Percentiles rank a stretch among this genome's conserved stretches.
Conservation (phyloP, 257 asterid genomes). For the Eustoma russellianum region DNA sequence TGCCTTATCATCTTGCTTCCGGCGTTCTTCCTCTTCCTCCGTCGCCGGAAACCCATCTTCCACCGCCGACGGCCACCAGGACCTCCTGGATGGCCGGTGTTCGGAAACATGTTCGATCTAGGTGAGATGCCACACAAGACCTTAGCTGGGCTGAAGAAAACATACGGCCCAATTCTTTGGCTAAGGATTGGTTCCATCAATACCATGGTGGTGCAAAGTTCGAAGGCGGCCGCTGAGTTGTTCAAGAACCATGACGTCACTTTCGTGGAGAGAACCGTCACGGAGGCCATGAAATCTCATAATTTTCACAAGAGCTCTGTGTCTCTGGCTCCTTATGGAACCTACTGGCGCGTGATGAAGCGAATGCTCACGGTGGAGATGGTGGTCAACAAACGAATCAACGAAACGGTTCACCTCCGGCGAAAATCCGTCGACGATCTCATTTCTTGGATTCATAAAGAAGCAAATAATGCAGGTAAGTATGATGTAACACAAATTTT, state of each 20-base stretch:
- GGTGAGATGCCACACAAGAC: constrained; percentile 24
- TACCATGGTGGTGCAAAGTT: constrained; percentile 22
- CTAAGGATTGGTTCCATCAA: constrained; percentile 25
- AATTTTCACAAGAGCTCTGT: constrained; percentile 16
- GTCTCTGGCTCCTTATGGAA: constrained; percentile 21
- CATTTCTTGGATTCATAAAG: constrained; percentile 21
- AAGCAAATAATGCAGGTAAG: not conserved
- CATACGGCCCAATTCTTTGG: constrained; percentile 23
- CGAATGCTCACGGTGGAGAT: constrained; percentile 26
- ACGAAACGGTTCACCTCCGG: constrained; percentile 14
- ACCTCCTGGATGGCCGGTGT: constrained; percentile 22
- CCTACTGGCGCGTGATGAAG: constrained; percentile 23
- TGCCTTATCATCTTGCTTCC: constrained; percentile 2
- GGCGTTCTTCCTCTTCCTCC: not conserved
- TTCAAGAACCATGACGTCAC: constrained; percentile 30
- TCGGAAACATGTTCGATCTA: constrained; percentile 20
- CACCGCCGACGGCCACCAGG: constrained; percentile 8
- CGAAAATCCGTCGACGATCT: constrained; percentile 19
- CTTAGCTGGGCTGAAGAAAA: constrained; percentile 14
- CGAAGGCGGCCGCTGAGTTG: constrained; percentile 21
- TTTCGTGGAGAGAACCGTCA: constrained; percentile 17
- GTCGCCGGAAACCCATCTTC: not conserved
- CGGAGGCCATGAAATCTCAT: constrained; percentile 13
- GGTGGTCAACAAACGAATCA: constrained; percentile 20
- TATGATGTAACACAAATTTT: too few species aligned